A percentile compares a stretch with the other conserved stretches of the same genome.
Conservation (phyloP, 2,329 filamentous ascomycete species). For the Helicocarpus griseus region DNA sequence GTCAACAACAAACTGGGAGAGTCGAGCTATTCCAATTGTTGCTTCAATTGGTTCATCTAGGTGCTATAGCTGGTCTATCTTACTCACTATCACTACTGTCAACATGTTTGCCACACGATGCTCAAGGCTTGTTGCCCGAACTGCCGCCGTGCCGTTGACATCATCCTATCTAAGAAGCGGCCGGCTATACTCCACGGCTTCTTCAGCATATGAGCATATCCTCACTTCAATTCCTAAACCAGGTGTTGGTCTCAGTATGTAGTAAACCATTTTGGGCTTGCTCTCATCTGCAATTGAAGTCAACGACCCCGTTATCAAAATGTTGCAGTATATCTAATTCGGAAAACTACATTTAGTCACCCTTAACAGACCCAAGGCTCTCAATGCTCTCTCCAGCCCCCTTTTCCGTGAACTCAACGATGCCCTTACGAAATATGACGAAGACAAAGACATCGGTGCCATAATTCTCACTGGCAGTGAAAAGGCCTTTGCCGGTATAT, state of each 20-base stretch:
- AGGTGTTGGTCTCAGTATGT: constrained; percentile 78
- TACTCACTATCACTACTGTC: constrained; percentile 35
- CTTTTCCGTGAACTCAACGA: constrained; percentile 84
- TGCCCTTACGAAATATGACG: constrained; percentile 61
- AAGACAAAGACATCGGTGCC: constrained; percentile 58
- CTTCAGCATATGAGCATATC: constrained; percentile 64
- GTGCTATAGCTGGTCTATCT: constrained; percentile 20
- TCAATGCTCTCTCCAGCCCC: constrained; percentile 86
- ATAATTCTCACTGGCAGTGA: constrained; percentile 82
- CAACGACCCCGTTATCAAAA: neutral
- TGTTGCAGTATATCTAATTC: constrained; percentile 5
- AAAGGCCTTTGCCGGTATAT: constrained; percentile 66
- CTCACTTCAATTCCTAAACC: constrained; percentile 72
- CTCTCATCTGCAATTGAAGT: neutral
- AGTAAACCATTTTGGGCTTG: neutral
- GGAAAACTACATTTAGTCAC: constrained; percentile 52
- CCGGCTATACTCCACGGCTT: constrained; percentile 33
- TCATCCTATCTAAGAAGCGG: constrained; percentile 25
- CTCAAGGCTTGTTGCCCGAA: constrained; percentile 52
- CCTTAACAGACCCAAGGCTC: constrained; percentile 84
- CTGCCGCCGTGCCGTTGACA: constrained; percentile 32
- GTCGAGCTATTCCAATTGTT: neutral
- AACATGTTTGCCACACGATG: constrained; percentile 38
- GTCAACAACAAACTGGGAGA: neutral
- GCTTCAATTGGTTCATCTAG: neutral